Conservation (phyloP, 495 filamentous ascomycete species). For the Aspergillus incahuasiensis region DNA sequence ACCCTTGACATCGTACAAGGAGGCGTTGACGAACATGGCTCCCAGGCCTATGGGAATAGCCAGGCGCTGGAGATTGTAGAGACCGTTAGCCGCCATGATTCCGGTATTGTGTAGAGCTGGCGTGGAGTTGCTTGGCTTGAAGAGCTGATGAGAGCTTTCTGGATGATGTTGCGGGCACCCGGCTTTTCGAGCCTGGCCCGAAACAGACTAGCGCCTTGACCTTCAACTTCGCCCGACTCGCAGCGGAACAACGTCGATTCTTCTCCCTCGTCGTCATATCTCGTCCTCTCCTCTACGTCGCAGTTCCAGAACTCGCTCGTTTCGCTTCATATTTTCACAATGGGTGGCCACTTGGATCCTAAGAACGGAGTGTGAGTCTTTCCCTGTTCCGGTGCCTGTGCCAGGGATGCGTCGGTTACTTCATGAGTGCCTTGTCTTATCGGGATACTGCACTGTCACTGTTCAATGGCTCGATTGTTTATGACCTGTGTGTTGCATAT, state of each 20-base stretch:
- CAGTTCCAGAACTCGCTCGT: conserved; percentile 18
- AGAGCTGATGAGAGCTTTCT: conserved; percentile 9
- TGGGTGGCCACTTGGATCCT: conserved; percentile 63
- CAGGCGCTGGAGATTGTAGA: conserved; percentile 60
- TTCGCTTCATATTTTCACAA: conserved; percentile 43
- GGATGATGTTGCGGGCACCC: conserved; percentile 29
- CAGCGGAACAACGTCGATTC: conserved; percentile 23
- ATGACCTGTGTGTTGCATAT: background rate
- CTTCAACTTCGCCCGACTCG: conserved; percentile 34
- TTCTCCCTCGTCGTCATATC: conserved; percentile 22
- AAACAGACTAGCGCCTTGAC: conserved; percentile 40
- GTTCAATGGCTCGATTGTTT: background rate
- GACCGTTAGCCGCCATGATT: conserved; percentile 57
- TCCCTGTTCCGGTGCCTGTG: conserved; percentile 9
- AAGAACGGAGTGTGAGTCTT: conserved; percentile 68
- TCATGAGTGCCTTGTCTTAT: conserved; percentile 1
- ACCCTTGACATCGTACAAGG: conserved; percentile 95
- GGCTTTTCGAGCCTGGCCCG: conserved; percentile 40
- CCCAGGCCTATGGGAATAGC: conserved; percentile 68
- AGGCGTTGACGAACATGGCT: conserved; percentile 58
- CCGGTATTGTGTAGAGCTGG: conserved; percentile 7
- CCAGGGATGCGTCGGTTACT: conserved; percentile 6
- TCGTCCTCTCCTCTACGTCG: conserved; percentile 22
- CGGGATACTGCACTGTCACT: background rate
- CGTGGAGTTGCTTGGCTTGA: conserved; percentile 13